Percentiles rank a stretch among this genome's conserved stretches.
Evolutionary conservation across 371 early-diverging fungal species (phyloP).

Genomic region (Lichtheimia ramosa): DNA sequence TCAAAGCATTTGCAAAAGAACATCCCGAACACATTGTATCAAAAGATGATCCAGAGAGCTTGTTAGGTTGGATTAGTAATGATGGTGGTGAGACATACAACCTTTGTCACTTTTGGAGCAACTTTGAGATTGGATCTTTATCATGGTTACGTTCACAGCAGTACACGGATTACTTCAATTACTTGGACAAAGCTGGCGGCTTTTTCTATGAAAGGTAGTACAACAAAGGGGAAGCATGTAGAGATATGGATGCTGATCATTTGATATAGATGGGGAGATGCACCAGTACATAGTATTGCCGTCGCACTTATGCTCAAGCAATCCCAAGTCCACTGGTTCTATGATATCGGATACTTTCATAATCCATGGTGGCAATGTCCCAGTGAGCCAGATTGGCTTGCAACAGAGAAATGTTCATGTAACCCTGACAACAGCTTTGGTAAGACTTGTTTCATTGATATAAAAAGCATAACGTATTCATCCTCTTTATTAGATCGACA

Average conservation of each 20-base stretch:
- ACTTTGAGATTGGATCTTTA: conserved; percentile 44
- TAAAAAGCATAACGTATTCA: neutral
- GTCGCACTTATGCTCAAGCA: conserved; percentile 70
- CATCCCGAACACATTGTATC: conserved; percentile 35
- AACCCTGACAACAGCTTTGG: conserved; percentile 57
- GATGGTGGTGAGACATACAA: conserved; percentile 54
- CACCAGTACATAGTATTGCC: conserved; percentile 91
- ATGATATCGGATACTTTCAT: conserved; percentile 82
- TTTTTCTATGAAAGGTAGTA: conserved; percentile 95
- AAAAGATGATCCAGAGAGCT: conserved; percentile 12
- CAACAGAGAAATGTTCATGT: conserved; percentile 58
- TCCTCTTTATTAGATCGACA: conserved; percentile 8
- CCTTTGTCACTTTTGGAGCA: conserved; percentile 85
- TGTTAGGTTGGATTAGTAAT: conserved; percentile 46
- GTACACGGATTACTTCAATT: conserved; percentile 78
- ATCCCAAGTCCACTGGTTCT: conserved; percentile 85
- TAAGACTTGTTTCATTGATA: conserved; percentile 40
- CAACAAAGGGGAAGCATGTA: neutral
- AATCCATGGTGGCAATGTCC: conserved; percentile 72
- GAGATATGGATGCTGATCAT: conserved; percentile 4
- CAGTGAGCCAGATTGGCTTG: conserved; percentile 45
- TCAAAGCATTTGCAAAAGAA: conserved; percentile 50
- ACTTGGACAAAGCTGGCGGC: conserved; percentile 77
- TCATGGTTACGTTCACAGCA: conserved; percentile 40
- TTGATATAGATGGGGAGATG: conserved; percentile 85